Evolutionary conservation across 805 yeast genomes (phyloP).

Genomic region (Kregervanrija fluxuum): DNA sequence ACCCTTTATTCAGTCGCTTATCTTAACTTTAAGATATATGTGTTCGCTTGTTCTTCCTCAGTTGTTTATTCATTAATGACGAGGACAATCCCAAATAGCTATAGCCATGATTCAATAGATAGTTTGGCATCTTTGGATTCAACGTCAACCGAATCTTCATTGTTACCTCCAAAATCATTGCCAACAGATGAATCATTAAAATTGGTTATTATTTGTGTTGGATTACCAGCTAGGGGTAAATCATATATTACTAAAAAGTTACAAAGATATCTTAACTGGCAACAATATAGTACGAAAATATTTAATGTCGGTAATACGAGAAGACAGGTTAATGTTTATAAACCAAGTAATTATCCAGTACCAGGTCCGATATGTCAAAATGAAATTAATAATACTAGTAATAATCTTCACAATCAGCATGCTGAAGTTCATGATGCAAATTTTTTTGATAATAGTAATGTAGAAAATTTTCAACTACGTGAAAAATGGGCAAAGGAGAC

Average conservation of each 20-base stretch:
- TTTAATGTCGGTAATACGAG: constrained; percentile 74
- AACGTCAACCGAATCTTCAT: too few relatives aligned
- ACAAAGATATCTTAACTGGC: constrained; percentile 51
- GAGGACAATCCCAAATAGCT: too few relatives aligned
- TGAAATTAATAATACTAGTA: constrained; percentile 15
- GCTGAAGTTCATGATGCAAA: constrained; percentile 26
- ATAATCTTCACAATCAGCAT: too few relatives aligned
- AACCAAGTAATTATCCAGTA: constrained; percentile 31
- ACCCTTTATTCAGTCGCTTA: too few relatives aligned
- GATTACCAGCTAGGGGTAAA: constrained; percentile 74
- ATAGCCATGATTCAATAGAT: too few relatives aligned
- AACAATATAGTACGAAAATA: constrained; percentile 54
- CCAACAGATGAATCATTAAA: constrained; percentile 28
- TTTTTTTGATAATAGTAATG: constrained; percentile 38
- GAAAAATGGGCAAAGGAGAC: constrained; percentile 50
- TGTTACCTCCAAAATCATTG: too few relatives aligned
- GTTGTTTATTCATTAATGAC: too few relatives aligned
- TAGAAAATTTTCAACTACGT: constrained; percentile 35
- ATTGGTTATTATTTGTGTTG: constrained; percentile 64
- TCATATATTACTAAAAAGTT: constrained; percentile 63
- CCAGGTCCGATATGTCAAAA: constrained; percentile 26
- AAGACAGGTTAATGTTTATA: constrained; percentile 41
- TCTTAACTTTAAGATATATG: too few relatives aligned
- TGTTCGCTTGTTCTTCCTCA: too few relatives aligned
- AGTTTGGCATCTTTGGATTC: too few relatives aligned